These are phyloP conservation scores for Mollisiaceae sp. DNA, from an alignment of 2,329 filamentous ascomycete species.

Conservation along the genomic window DNA sequence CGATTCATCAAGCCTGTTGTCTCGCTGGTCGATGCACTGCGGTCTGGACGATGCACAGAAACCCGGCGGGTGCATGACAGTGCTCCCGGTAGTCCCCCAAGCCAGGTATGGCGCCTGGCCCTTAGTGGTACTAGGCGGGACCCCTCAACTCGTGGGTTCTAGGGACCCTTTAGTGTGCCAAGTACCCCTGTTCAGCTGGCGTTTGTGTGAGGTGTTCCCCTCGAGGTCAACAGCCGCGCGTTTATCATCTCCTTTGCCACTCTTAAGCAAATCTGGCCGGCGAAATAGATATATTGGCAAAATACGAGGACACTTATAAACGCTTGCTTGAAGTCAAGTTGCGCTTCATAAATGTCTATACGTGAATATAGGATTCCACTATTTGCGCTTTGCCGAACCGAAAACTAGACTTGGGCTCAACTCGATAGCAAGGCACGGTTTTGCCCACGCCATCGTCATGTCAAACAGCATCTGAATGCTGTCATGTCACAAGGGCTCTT, in stretches of 20 bases:
- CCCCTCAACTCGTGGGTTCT: constrained; percentile 1
- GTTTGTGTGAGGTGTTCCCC: constrained; percentile 4
- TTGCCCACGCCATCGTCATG: neutral
- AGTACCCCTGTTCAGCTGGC: neutral
- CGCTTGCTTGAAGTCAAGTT: constrained; percentile 7
- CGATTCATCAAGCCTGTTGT: neutral
- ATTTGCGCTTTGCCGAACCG: neutral
- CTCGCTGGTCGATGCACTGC: constrained; percentile 14
- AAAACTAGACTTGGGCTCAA: neutral
- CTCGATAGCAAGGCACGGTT: too few relatives aligned
- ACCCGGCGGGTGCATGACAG: constrained; percentile 5
- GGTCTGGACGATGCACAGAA: constrained; percentile 17
- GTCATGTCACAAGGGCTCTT: neutral
- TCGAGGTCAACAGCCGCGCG: constrained; percentile 8
- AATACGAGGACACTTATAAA: too few relatives aligned
- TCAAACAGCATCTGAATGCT: neutral
- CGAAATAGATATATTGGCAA: neutral
- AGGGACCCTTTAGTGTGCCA: constrained; percentile 4
- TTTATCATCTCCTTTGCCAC: neutral
- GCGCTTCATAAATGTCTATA: neutral
- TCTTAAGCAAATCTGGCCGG: neutral
- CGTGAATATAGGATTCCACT: neutral
- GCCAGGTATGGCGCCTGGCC: neutral
- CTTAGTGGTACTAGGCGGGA: constrained; percentile 4
- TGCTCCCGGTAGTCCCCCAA: constrained; percentile 6